Base-by-base conservation (phyloP, 345 rosid species). In the Syzygium grande region DNA sequence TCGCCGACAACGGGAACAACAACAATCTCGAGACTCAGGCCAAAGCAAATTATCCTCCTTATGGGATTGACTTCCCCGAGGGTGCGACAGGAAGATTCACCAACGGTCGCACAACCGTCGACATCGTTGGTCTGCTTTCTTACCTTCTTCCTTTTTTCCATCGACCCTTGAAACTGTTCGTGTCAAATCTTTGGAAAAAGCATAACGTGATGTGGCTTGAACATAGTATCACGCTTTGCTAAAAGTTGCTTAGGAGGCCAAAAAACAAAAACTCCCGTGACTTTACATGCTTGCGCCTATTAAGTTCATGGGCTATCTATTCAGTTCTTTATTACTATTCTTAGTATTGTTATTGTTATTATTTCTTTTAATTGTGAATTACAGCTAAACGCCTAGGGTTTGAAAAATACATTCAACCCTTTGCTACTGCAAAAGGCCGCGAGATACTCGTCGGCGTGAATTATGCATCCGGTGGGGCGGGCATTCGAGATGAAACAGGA, bases 381-480 rank as follows among this genome's bases (percentile, higher is more conserved):
- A 27, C 89, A 94, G 95, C 90, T 38, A 52, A 89, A 84, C 65
- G 51, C 8, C 29, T 94, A 86, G 94, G 93, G 7, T 93, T 92
- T 51, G 15, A 43, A 5, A 9, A 54, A 29, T 90, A 52, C 51
- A 91, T 92, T 58, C 93, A 91, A 51, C 89, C 94, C 9, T 94
- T 88, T 51, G 79, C 90, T 21, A 58, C 85, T 52, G 88, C 91
- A 25, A 63, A 46, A 2, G 90, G 85, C 6, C 0, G 27, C 3
- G 89, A 89, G 25, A 68, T 91, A 41, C 88, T 90, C 17, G 9
- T n/a, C 12, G 95, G 96, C 2, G 89, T 92, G 30, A 94, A 94
- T 59, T 94, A 94, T 84, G 96, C 91, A 49, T 93, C 96, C 1
- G 93, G 92, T 1, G 85, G 92, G 3, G 91, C 95, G 4, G 95